A percentile compares a stretch with the other conserved stretches of the same genome.
Conservation (phyloP, 192 early-diverging fungal genomes). For the Coemansia sp. region DNA sequence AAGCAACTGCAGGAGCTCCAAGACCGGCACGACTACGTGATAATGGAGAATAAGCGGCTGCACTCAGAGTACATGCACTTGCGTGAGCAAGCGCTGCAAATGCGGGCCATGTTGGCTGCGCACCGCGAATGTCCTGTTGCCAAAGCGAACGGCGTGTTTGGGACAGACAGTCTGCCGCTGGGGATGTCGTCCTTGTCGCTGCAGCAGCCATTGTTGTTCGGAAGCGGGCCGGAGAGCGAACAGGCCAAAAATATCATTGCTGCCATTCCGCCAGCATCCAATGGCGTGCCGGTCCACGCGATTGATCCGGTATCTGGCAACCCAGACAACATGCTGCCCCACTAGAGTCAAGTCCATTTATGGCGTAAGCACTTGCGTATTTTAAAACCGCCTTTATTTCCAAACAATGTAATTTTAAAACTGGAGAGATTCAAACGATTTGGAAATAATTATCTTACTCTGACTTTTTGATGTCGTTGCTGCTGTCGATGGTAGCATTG, state of each 20-base stretch:
- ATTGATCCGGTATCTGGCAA: conserved; percentile 17
- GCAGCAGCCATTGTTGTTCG: conserved; percentile 19
- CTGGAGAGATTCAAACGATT: background rate
- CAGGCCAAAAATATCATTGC: conserved; percentile 40
- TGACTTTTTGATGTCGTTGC: background rate
- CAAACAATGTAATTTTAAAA: background rate
- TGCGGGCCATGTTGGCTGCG: conserved; percentile 73
- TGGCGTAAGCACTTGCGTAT: too few relatives aligned
- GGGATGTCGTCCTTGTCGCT: conserved; percentile 23
- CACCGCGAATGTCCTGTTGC: conserved; percentile 77
- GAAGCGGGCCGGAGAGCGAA: conserved; percentile 20
- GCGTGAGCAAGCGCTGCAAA: conserved; percentile 70
- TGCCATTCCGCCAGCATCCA: conserved; percentile 38
- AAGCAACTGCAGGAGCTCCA: conserved; percentile 83
- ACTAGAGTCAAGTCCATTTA: background rate
- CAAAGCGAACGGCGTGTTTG: conserved; percentile 64
- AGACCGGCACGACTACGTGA: conserved; percentile 43
- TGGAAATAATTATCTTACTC: background rate
- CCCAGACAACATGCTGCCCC: conserved; percentile 2
- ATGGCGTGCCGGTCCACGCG: conserved; percentile 29
- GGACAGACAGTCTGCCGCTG: conserved; percentile 44
- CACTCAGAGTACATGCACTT: conserved; percentile 45
- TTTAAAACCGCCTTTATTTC: background rate
- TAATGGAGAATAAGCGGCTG: conserved; percentile 43
- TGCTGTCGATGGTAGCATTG: background rate